A percentile compares a stretch with the other conserved stretches of the same genome.
These are phyloP conservation scores for Dicorynia guianensis DNA, from an alignment of 306 rosid genomes.

Conservation along the genomic window DNA sequence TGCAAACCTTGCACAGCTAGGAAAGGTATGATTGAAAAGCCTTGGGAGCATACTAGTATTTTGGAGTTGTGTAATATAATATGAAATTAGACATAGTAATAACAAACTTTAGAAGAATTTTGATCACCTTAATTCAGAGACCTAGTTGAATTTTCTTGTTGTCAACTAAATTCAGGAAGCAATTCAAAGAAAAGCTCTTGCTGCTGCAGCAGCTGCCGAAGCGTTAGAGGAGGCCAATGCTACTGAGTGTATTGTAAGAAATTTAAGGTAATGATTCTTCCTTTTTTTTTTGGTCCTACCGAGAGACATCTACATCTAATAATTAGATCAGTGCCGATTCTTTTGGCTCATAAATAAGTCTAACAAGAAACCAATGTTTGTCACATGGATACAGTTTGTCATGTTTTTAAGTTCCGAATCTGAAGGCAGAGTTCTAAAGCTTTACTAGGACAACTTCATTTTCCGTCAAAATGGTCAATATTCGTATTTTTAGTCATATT, in stretches of 20 bases:
- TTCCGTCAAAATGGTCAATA: conserved; percentile 9
- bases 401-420: not conserved
- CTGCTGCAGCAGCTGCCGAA: conserved; percentile 84
- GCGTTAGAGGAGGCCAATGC: conserved; percentile 91
- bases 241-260: conserved; percentile 81
- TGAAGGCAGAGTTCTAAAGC: conserved; percentile 1
- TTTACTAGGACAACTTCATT: not conserved
- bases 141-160: conserved; percentile 3
- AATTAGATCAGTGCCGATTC: conserved; percentile 4
- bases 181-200: conserved; percentile 72
- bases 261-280: conserved; percentile 65
- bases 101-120: not conserved
- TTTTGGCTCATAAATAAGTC: not conserved
- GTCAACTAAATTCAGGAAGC: conserved; percentile 74
- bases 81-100: not conserved
- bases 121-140: not conserved
- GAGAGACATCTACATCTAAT: not conserved
- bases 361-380: not conserved
- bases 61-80: not conserved
- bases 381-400: not conserved
- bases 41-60: not conserved
- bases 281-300: not conserved
- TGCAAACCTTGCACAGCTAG: conserved; percentile 70
- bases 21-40: conserved; percentile 56
- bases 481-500: not conserved